Evolutionary conservation across 257 asterid species (phyloP).

Genomic region (Fraxinus anomala): DNA sequence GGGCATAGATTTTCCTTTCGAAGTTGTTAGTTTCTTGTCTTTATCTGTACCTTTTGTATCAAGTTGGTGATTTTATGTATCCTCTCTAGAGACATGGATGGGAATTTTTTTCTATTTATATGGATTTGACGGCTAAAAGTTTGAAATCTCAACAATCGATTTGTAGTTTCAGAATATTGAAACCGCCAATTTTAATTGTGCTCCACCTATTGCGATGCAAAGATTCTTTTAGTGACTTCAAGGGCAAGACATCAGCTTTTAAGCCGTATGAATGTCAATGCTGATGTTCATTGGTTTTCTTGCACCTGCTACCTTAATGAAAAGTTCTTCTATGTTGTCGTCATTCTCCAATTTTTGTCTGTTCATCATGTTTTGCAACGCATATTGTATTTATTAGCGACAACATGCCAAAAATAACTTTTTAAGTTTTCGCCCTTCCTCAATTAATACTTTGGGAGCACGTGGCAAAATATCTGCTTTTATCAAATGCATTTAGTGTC

Average conservation of each 20-base stretch:
- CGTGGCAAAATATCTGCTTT: not conserved
- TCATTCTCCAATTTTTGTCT: conserved; percentile 4
- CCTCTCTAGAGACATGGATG: not conserved
- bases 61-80: not conserved
- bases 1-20: not conserved
- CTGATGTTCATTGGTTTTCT: not conserved
- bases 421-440: conserved; percentile 5
- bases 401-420: not conserved
- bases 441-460: conserved; percentile 19
- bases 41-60: not conserved
- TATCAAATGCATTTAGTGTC: not conserved
- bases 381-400: not conserved
- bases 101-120: not conserved
- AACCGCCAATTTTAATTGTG: conserved; percentile 1
- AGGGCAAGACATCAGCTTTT: not conserved
- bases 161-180: conserved; percentile 6
- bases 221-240: not conserved
- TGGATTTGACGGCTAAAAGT: not conserved
- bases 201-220: not conserved
- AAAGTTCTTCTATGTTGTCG: not conserved
- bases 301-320: not conserved
- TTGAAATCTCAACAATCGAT: not conserved
- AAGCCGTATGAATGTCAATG: not conserved
- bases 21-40: not conserved
- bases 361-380: conserved; percentile 7